phyloP scores from a whole-genome alignment of 805 yeast species.

The Candida andamanensis region DNA sequence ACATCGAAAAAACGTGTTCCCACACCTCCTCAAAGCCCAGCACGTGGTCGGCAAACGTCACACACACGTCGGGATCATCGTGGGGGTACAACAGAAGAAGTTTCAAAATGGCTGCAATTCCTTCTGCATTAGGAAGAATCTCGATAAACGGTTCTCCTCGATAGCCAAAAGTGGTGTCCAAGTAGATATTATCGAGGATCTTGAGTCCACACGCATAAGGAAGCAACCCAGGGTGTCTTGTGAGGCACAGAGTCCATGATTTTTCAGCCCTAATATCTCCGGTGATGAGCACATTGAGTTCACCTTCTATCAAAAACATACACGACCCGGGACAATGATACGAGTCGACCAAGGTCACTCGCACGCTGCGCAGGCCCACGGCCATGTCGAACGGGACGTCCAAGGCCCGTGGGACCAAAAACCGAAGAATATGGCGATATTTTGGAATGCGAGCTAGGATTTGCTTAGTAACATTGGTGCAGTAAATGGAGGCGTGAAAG shows the following conservation, averaged over 20 bases:
- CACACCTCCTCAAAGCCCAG: constrained; percentile 55
- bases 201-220: constrained; percentile 36
- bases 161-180: constrained; percentile 51
- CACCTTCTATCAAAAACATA: constrained; percentile 45
- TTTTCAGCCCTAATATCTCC: constrained; percentile 56
- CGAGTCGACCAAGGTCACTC: constrained; percentile 41
- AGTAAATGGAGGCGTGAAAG: constrained; percentile 40
- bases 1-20: constrained; percentile 25
- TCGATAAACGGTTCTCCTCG: constrained; percentile 46
- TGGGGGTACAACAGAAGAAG: constrained; percentile 39
- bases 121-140: constrained; percentile 38
- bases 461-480: constrained; percentile 32
- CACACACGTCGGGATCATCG: constrained; percentile 32
- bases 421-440: constrained; percentile 14
- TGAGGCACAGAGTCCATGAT: constrained; percentile 41
- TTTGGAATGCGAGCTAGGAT: constrained; percentile 17
- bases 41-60: constrained; percentile 35
- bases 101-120: constrained; percentile 28
- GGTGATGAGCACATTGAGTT: constrained; percentile 40
- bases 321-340: constrained; percentile 60
- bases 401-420: constrained; percentile 15
- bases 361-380: constrained; percentile 15
- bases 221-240: constrained; percentile 32
- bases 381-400: constrained; percentile 17
- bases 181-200: constrained; percentile 41